Evolutionary conservation across 2,329 filamentous ascomycete genomes (phyloP), one percentile per base, ranked within the genome.

Genomic region (Sordariomycetes sp.): DNA sequence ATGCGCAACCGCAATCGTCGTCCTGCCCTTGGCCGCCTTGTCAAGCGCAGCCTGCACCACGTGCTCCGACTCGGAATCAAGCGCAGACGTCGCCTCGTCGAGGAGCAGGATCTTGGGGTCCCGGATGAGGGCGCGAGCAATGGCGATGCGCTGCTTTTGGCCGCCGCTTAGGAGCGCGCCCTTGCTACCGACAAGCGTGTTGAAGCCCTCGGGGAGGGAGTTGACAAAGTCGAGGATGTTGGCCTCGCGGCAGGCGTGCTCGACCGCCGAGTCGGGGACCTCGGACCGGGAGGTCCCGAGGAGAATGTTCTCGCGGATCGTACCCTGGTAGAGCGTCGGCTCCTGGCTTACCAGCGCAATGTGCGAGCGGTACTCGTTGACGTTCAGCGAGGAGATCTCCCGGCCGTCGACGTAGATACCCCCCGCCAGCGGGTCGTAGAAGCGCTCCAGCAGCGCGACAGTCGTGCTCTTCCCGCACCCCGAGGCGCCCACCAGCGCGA

Each of bases 401-500:
- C 85, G 82, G 58, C 85, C 89, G 65, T 97, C 92, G 20, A 97
- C 77, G 59, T 83, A 89, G 36, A 99, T 78, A 15, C 84, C 84
- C 13, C 94, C 94, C 0, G 82, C 78, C 0, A 94, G 77, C 0
- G 91, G 89, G 64, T 97, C 90, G 67, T 97, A 97, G 74, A 97
- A 97, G 36, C 94, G 87, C 69, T 97, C 92, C 35, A 97, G 76
- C 3, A 97, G 78, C 3, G 89, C 87, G 67, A 97, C 95, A 0
- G 91, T 95, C 0, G 94, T 97, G 54, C 85, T 90, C 75, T 99
- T 97, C 59, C 94, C 94, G 66, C 91, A 96, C 2, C 94, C 92
- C 52, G 87, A 94, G 0, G 92, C 87, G n/a, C 94, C 94, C 10
- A 97, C 94, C 2, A 97, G 80, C 0, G 92, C 94, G 8, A 92